These are phyloP conservation scores for Massarina eburnea DNA, from an alignment of 2,329 filamentous ascomycete genomes.

Conservation along the genomic window DNA sequence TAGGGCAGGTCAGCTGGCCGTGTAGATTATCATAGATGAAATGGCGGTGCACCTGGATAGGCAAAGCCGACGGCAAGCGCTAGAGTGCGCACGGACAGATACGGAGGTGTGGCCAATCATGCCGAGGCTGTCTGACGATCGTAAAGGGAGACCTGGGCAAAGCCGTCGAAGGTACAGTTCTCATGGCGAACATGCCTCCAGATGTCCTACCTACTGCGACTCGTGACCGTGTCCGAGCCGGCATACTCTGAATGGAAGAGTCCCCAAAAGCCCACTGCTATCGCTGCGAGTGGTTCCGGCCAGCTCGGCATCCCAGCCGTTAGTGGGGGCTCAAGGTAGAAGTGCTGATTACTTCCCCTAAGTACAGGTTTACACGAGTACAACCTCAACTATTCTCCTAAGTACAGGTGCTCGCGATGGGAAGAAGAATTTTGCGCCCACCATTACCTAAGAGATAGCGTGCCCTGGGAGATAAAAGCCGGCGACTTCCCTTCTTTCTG, in stretches of 20 bases:
- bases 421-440: constrained; percentile 23
- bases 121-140: no score
- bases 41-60: constrained; percentile 6
- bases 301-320: constrained; percentile 4
- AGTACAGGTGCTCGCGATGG: constrained; percentile 36
- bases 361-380: constrained; percentile 40
- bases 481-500: constrained; percentile 12
- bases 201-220: no score
- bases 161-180: no score
- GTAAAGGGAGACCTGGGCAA: no score
- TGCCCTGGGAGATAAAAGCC: constrained; percentile 31
- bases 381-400: constrained; percentile 29
- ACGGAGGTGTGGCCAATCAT: neutral
- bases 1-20: constrained; percentile 14
- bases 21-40: neutral
- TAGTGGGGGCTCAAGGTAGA: constrained; percentile 34
- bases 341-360: constrained; percentile 31
- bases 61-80: constrained; percentile 13
- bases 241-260: neutral
- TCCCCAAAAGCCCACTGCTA: no score
- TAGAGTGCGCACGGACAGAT: neutral
- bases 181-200: no score
- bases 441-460: constrained; percentile 41
- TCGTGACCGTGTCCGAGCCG: no score
- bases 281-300: constrained; percentile 3